Conservation (phyloP, 805 yeast species). For the Yarrowia sp. region DNA sequence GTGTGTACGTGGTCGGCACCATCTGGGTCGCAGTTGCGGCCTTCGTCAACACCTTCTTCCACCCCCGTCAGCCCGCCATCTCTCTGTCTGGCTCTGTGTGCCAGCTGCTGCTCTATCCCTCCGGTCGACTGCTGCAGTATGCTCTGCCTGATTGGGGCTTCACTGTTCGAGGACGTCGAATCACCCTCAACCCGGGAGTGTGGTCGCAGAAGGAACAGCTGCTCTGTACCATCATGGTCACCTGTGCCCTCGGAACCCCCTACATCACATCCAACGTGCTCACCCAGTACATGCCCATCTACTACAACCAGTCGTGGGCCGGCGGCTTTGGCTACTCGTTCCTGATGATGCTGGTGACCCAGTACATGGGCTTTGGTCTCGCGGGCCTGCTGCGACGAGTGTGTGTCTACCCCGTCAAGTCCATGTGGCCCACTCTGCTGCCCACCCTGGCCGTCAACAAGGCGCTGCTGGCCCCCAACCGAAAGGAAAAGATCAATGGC, state of each 20-base stretch:
- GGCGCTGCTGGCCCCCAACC: conserved; percentile 50
- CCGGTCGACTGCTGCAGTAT: conserved; percentile 53
- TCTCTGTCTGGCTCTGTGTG: conserved; percentile 59
- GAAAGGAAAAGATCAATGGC: conserved; percentile 59
- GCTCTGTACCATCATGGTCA: conserved; percentile 57
- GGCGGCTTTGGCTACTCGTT: conserved; percentile 53
- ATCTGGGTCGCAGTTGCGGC: conserved; percentile 45
- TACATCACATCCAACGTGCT: conserved; percentile 40
- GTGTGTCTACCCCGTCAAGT: conserved; percentile 54
- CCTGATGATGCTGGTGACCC: conserved; percentile 56
- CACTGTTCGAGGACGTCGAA: conserved; percentile 43
- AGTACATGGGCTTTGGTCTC: conserved; percentile 60
- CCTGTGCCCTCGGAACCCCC: conserved; percentile 54
- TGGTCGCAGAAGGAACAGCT: conserved; percentile 68
- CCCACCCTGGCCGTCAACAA: conserved; percentile 57
- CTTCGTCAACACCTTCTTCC: conserved; percentile 53
- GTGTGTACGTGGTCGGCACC: conserved; percentile 52
- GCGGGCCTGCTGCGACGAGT: conserved; percentile 63
- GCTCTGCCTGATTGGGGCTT: conserved; percentile 48
- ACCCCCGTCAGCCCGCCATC: conserved; percentile 60
- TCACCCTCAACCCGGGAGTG: conserved; percentile 65
- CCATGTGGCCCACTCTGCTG: conserved; percentile 61
- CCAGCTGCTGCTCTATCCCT: conserved; percentile 64
- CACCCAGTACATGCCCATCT: conserved; percentile 40
- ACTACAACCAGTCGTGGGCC: conserved; percentile 41